These are phyloP conservation scores for Anthracocystis walkeri DNA, from an alignment of 1,284 basidiomycete genomes.

Conservation along the genomic window DNA sequence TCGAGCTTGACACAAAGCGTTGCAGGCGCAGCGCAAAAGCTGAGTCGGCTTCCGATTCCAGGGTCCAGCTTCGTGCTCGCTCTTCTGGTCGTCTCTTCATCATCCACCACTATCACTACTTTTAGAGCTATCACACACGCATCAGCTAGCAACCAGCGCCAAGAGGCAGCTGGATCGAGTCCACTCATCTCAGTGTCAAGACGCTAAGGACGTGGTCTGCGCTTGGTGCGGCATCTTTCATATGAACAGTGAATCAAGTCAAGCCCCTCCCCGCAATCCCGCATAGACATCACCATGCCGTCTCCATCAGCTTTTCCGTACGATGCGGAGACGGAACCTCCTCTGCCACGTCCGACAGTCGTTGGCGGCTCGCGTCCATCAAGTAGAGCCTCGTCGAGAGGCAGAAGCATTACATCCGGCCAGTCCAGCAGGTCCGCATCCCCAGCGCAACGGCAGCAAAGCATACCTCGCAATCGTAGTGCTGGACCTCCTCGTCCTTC, in stretches of 20 bases:
- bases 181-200: too few species aligned
- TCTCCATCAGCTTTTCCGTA: background rate
- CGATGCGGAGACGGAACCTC: constrained; percentile 8
- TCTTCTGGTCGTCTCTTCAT: background rate
- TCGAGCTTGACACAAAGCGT: too few species aligned
- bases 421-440: constrained; percentile 27
- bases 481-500: background rate
- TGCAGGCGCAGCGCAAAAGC: constrained; percentile 1
- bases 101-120: background rate
- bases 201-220: background rate
- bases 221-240: background rate
- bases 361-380: constrained; percentile 27
- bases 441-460: constrained; percentile 2
- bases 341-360: constrained; percentile 42
- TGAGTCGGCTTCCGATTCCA: constrained; percentile 1
- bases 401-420: constrained; percentile 18
- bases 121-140: background rate
- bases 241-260: background rate
- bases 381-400: constrained; percentile 25
- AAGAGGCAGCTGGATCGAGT: background rate
- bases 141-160: background rate
- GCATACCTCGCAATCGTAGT: background rate
- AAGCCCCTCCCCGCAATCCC: too few species aligned
- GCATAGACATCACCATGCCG: constrained; percentile 5
- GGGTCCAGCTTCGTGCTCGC: constrained; percentile 8